Evolutionary conservation across 495 filamentous ascomycete species (phyloP), one percentile per base, ranked within the genome.

Genomic region (Daldinia decipiens): DNA sequence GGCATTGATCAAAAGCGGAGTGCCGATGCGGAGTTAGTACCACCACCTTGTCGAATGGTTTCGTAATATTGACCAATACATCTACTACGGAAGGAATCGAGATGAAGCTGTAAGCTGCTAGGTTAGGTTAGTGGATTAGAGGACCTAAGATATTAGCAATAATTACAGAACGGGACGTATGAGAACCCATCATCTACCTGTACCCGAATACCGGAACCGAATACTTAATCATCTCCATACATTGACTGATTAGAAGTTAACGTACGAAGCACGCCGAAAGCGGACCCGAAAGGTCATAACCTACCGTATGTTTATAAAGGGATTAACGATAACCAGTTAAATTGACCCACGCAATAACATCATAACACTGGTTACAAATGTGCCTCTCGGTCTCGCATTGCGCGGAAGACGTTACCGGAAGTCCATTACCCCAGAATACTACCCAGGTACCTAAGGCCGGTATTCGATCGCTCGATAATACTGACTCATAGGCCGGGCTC

Each of bases 1-100:
- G 70, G 61, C 26, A 56, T 31, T 15, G 57, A 57, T 59, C 38
- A 66, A 61, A 53, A 69, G 62, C 65, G 65, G 70, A 64, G 70
- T 55, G 51, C 65, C 39, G 70, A 65, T 67, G 65, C 70, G 65
- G 70, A 68, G 65, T 52, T n/a, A 21, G 7, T 57, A 43, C 54
- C 15, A 43, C 54, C 15, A 58, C 47, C 5, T 2, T 62, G 62
- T 69, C 70, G 70, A 69, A 69, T 38, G 51, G 66, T 53, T 29
- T 53, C 50, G 50, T 53, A 53, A 53, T 31, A 31, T 29, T 31
- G 8, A 53, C 26, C 50, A 53, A 53, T 53, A 52, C 24, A 21
- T 26, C 24, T 27, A 12, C 26, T 52, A 3, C 21, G 12, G 26
- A 29, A 29, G 26, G 26, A 52, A 52, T 52, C 24, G 24, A 52